These are phyloP conservation scores for Helotiales sp. DNA, from an alignment of 2,329 filamentous ascomycete genomes.

Conservation along the genomic window DNA sequence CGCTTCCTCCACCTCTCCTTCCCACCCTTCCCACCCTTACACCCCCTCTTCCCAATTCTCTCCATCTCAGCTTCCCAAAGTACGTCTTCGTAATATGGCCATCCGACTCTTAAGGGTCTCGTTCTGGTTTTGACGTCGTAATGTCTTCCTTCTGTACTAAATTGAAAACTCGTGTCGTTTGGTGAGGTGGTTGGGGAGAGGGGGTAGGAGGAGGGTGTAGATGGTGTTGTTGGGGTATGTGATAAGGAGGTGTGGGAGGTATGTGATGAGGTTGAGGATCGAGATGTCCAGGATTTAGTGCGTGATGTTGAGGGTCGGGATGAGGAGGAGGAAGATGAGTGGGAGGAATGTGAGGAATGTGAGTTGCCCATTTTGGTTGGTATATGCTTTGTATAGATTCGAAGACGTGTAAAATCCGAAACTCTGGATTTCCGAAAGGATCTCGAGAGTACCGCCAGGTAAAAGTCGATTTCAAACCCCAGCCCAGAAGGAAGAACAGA, in stretches of 20 bases:
- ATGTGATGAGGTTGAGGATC: not conserved
- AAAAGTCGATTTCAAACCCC: too few relatives aligned
- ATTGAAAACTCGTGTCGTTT: not conserved
- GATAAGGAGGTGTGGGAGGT: not conserved
- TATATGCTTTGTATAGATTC: too few relatives aligned
- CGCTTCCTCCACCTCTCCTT: not conserved
- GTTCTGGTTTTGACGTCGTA: not conserved
- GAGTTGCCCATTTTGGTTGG: not conserved
- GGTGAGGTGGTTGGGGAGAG: not conserved
- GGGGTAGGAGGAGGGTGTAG: not conserved
- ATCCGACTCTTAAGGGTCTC: not conserved
- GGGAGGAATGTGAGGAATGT: not conserved
- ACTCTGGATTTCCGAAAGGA: too few relatives aligned
- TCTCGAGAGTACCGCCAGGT: too few relatives aligned
- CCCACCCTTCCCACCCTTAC: not conserved
- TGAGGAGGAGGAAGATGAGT: not conserved
- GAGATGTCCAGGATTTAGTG: not conserved
- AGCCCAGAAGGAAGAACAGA: too few relatives aligned
- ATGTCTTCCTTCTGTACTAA: not conserved
- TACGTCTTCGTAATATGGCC: constrained; percentile 7
- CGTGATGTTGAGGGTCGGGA: not conserved
- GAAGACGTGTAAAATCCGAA: too few relatives aligned
- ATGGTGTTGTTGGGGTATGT: not conserved
- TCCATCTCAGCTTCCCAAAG: not conserved
- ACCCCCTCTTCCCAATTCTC: not conserved